A percentile compares a stretch with the other conserved stretches of the same genome.
Evolutionary conservation across 2,329 filamentous ascomycete species (phyloP).

Genomic region (Colletotrichum zoysiae): DNA sequence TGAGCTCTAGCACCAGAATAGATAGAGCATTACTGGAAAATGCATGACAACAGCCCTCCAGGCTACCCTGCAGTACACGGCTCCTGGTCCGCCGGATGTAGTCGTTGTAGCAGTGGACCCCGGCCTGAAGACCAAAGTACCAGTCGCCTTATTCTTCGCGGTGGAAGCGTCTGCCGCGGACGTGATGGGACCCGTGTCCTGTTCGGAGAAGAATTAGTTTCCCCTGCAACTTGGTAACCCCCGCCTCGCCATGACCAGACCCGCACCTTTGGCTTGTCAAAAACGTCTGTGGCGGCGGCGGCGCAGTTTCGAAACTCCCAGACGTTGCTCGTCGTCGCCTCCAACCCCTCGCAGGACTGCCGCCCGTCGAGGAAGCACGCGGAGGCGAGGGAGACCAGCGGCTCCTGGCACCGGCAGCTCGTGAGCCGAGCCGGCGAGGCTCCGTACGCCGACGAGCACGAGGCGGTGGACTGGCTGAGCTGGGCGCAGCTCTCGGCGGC

Average conservation of each 20-base stretch:
- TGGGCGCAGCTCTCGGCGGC: conserved; percentile 18
- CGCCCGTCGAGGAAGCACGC: conserved; percentile 2
- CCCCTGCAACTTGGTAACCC: background rate
- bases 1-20: background rate
- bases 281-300: background rate
- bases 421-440: conserved; percentile 2
- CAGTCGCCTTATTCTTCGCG: background rate
- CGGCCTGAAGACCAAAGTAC: background rate
- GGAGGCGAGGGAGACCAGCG: conserved; percentile 17
- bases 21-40: background rate
- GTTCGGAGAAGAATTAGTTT: background rate
- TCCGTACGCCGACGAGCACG: background rate
- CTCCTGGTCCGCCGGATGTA: background rate
- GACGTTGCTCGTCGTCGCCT: background rate
- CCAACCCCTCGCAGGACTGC: background rate
- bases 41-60: background rate
- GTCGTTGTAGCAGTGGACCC: background rate
- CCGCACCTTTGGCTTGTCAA: background rate
- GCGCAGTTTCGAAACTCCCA: conserved; percentile 21
- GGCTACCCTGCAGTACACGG: background rate
- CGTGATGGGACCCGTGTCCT: conserved; percentile 1
- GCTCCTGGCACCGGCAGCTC: conserved; percentile 18
- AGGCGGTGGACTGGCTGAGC: background rate
- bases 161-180: background rate
- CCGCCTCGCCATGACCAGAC: no score